Conservation (phyloP, 1,284 basidiomycete species). For the Boletellus deceptivus region DNA sequence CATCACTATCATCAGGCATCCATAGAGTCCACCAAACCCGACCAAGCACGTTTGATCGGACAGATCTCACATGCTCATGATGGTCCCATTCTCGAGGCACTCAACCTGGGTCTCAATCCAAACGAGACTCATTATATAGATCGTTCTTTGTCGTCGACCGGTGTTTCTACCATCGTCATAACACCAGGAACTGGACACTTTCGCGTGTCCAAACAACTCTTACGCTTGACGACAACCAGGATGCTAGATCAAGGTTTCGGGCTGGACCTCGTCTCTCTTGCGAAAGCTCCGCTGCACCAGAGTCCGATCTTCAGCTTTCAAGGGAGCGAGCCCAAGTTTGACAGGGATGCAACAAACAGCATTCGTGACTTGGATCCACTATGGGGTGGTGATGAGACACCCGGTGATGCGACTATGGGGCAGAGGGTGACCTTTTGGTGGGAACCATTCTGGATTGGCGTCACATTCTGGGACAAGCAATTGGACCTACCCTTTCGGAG, state of each 20-base stretch:
- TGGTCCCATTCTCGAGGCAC: slow-evolving; percentile 91
- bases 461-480: slow-evolving; percentile 82
- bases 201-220: slow-evolving; percentile 85
- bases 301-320: slow-evolving; percentile 87
- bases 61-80: slow-evolving; percentile 87
- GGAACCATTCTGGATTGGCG: slow-evolving; percentile 83
- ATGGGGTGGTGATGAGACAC: slow-evolving; percentile 71
- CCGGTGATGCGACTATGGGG: slow-evolving; percentile 34
- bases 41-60: slow-evolving; percentile 73
- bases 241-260: slow-evolving; percentile 94
- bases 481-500: slow-evolving; percentile 83
- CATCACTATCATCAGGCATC: slow-evolving; percentile 78
- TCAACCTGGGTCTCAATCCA: slow-evolving; percentile 92
- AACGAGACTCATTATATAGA: slow-evolving; percentile 96
- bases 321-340: slow-evolving; percentile 50
- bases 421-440: slow-evolving; percentile 71
- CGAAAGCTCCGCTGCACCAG: slow-evolving; percentile 91
- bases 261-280: slow-evolving; percentile 86
- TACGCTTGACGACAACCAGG: slow-evolving; percentile 92
- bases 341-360: slow-evolving; percentile 46
- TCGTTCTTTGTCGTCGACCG: slow-evolving; percentile 92
- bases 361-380: slow-evolving; percentile 67
- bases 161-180: slow-evolving; percentile 80
- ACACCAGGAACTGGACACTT: slow-evolving; percentile 96
- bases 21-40: slow-evolving; percentile 42